Evolutionary conservation across 805 yeast species (phyloP).

Genomic region (Pichia nakasei): DNA sequence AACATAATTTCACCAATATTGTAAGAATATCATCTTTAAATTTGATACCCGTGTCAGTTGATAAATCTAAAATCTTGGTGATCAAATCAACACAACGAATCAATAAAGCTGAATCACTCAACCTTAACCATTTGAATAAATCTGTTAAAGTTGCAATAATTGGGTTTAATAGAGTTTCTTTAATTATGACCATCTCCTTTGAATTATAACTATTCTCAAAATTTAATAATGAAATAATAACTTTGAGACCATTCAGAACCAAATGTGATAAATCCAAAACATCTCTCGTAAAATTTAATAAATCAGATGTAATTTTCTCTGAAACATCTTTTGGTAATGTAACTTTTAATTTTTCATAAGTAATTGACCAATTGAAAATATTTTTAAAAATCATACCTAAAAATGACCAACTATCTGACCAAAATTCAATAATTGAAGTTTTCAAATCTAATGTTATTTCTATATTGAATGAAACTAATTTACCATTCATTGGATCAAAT

Average conservation of each 20-base stretch:
- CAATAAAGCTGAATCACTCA: slow-evolving; percentile 70
- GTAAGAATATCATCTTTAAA: slow-evolving; percentile 48
- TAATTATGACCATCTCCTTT: slow-evolving; percentile 13
- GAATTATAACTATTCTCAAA: slow-evolving; percentile 13
- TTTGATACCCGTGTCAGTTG: slow-evolving; percentile 41
- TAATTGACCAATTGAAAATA: slow-evolving; percentile 67
- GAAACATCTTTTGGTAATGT: slow-evolving; percentile 13
- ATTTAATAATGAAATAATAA: slow-evolving; percentile 27
- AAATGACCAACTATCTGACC: slow-evolving; percentile 70
- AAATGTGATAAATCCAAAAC: slow-evolving; percentile 68
- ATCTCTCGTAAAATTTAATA: slow-evolving; percentile 72
- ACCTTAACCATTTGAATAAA: slow-evolving; percentile 71
- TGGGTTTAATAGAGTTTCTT: slow-evolving; percentile 34
- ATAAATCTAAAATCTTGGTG: slow-evolving; percentile 55
- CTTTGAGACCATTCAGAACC: slow-evolving; percentile 56
- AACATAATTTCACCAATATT: slow-evolving; percentile 50
- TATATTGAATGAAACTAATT: slow-evolving; percentile 22
- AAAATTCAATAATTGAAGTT: slow-evolving; percentile 34
- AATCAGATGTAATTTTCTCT: slow-evolving; percentile 17
- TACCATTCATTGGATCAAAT: slow-evolving; percentile 59
- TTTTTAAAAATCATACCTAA: slow-evolving; percentile 57
- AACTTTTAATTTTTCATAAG: slow-evolving; percentile 22
- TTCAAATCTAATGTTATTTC: slow-evolving; percentile 12
- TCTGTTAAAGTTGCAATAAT: slow-evolving; percentile 56
- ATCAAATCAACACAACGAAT: slow-evolving; percentile 67